phyloP scores from a whole-genome alignment of 208 protist species.

The Leishmania aethiopica region DNA sequence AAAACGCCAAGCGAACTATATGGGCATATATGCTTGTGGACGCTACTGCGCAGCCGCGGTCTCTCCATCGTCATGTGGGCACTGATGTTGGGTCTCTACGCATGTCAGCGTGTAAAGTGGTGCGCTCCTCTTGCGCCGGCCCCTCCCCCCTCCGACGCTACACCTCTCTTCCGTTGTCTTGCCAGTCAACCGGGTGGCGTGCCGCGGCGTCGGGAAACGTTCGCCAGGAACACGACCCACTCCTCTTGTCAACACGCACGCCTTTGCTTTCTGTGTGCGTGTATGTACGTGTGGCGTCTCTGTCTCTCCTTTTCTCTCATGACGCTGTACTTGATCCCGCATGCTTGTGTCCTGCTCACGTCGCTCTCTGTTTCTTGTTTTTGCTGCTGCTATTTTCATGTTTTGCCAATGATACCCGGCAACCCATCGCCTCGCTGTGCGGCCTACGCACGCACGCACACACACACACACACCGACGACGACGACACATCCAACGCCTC shows the following conservation, averaged over 20 bases:
- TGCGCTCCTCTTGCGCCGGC: background rate
- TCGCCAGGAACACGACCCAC: too few relatives aligned
- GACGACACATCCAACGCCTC: background rate
- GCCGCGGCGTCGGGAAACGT: background rate
- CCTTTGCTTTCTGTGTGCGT: background rate
- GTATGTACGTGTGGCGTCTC: background rate
- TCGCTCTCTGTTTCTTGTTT: background rate
- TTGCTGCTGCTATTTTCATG: background rate
- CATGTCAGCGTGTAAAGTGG: background rate
- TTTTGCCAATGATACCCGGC: background rate
- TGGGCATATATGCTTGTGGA: background rate
- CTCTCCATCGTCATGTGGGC: background rate
- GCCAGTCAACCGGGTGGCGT: background rate
- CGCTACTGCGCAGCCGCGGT: too few relatives aligned
- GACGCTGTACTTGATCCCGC: background rate
- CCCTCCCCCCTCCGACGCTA: background rate
- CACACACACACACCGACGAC: background rate
- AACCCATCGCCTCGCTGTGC: background rate
- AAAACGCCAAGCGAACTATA: background rate
- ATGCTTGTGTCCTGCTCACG: background rate
- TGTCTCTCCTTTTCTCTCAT: background rate
- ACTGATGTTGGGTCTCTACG: background rate
- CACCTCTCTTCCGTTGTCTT: background rate
- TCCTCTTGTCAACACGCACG: too few relatives aligned
- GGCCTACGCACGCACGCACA: background rate